A percentile compares a stretch with the other conserved stretches of the same genome.
Evolutionary conservation across 768 basidiomycete species (phyloP).

Genomic region (Hypsizygus marmoreus): DNA sequence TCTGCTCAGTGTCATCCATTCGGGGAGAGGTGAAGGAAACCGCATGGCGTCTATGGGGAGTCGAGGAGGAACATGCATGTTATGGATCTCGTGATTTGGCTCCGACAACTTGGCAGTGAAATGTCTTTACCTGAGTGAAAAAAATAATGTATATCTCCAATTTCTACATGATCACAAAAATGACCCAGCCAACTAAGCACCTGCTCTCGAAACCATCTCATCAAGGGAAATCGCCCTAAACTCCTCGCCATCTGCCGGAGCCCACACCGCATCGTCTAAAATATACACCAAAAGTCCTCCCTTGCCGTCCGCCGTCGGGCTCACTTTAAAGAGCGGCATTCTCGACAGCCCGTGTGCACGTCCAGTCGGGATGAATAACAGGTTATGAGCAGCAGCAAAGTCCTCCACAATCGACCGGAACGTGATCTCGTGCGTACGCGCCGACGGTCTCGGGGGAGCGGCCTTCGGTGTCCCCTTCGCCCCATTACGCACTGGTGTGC

Average conservation of each 20-base stretch:
- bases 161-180: not conserved
- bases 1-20: too few relatives aligned
- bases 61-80: too few relatives aligned
- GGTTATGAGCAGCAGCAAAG: slow-evolving; percentile 77
- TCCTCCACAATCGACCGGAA: slow-evolving; percentile 95
- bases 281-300: slow-evolving; percentile 90
- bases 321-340: slow-evolving; percentile 88
- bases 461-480: slow-evolving; percentile 34
- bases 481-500: slow-evolving; percentile 26
- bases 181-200: slow-evolving; percentile 9
- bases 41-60: too few relatives aligned
- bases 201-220: slow-evolving; percentile 80
- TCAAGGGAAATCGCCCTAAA: slow-evolving; percentile 83
- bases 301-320: slow-evolving; percentile 75
- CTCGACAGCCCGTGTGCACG: slow-evolving; percentile 82
- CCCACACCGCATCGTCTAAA: slow-evolving; percentile 93
- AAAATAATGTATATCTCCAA: too few relatives aligned
- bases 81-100: too few relatives aligned
- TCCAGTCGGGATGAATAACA: slow-evolving; percentile 89
- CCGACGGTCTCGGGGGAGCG: slow-evolving; percentile 41
- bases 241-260: slow-evolving; percentile 56
- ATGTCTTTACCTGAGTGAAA: too few relatives aligned
- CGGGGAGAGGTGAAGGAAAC: too few relatives aligned
- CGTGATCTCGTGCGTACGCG: slow-evolving; percentile 79
- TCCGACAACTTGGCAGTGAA: too few relatives aligned